phyloP scores from a whole-genome alignment of 23 red algal species.

The Gracilaria vermiculophylla region DNA sequence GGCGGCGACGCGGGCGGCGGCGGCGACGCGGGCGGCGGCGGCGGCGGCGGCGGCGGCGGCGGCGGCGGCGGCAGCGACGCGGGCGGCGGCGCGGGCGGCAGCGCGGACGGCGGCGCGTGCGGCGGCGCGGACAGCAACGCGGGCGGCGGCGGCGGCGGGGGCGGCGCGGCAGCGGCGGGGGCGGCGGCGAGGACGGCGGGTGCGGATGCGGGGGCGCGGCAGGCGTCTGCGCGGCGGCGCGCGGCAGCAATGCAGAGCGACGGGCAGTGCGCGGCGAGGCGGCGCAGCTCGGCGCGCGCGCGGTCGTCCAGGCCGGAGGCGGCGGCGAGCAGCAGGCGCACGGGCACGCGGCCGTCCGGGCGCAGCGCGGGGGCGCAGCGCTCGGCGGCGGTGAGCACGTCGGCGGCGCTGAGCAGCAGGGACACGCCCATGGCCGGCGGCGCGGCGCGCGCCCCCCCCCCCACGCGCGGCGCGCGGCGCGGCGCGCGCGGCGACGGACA shows the following conservation, averaged over 20 bases:
- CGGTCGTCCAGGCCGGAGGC: conserved; percentile 23
- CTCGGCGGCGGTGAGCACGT: conserved; percentile 18
- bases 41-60: conserved; percentile 2
- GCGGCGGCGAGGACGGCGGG: too few relatives aligned
- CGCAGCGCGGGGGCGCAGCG: conserved; percentile 5
- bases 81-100: conserved; percentile 18
- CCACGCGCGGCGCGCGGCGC: too few relatives aligned
- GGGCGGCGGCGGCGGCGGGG: too few relatives aligned
- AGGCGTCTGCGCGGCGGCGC: too few relatives aligned
- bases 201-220: too few relatives aligned
- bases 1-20: background rate
- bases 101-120: background rate
- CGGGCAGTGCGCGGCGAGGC: conserved; percentile 16
- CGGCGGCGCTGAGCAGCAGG: conserved; percentile 53
- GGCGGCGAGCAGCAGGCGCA: conserved; percentile 12
- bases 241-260: conserved; percentile 3
- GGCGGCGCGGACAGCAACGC: conserved; percentile 5
- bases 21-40: background rate
- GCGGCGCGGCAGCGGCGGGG: too few relatives aligned
- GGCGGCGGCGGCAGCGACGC: conserved; percentile 1
- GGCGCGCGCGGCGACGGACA: too few relatives aligned
- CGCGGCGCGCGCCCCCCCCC: too few relatives aligned
- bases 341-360: conserved; percentile 25
- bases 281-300: background rate
- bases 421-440: conserved; percentile 60